These are phyloP conservation scores for Phytophthora rubi DNA, from an alignment of 352 stramenopile genomes.

Conservation along the genomic window DNA sequence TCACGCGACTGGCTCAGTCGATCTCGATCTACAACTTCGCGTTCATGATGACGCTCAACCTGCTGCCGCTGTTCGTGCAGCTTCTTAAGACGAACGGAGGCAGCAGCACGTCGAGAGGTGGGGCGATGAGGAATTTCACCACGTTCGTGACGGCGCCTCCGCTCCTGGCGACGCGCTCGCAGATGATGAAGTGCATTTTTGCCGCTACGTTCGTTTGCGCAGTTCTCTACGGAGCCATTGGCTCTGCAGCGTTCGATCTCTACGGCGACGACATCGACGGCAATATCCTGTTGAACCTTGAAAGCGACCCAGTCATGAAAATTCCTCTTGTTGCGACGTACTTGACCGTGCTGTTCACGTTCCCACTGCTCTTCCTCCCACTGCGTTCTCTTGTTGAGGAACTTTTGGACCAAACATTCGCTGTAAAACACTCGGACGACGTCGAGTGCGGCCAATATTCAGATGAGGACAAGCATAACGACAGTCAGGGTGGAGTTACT, in stretches of 20 bases:
- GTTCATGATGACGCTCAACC: conserved; percentile 83
- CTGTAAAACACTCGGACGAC: background rate
- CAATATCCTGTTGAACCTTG: conserved; percentile 63
- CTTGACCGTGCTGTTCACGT: conserved; percentile 52
- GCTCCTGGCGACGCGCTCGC: conserved; percentile 27
- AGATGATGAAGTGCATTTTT: conserved; percentile 58
- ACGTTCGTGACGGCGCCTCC: conserved; percentile 29
- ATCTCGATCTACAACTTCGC: conserved; percentile 84
- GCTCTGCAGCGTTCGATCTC: conserved; percentile 47
- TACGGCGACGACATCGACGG: conserved; percentile 52
- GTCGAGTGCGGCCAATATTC: conserved; percentile 11
- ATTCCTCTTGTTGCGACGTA: conserved; percentile 52
- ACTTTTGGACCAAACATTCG: conserved; percentile 22
- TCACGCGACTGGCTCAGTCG: conserved; percentile 51
- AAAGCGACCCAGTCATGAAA: conserved; percentile 49
- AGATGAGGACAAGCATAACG: conserved; percentile 12
- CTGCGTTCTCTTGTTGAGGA: conserved; percentile 46
- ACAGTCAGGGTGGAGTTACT: background rate
- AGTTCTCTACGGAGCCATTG: conserved; percentile 59
- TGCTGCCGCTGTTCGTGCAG: conserved; percentile 76
- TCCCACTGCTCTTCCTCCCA: conserved; percentile 60
- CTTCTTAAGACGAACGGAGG: conserved; percentile 39
- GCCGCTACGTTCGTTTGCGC: conserved; percentile 48
- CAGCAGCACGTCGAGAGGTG: conserved; percentile 23
- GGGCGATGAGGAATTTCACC: conserved; percentile 42